Conservation (phyloP, 805 yeast genomes). For the Lachancea lanzarotensis region DNA sequence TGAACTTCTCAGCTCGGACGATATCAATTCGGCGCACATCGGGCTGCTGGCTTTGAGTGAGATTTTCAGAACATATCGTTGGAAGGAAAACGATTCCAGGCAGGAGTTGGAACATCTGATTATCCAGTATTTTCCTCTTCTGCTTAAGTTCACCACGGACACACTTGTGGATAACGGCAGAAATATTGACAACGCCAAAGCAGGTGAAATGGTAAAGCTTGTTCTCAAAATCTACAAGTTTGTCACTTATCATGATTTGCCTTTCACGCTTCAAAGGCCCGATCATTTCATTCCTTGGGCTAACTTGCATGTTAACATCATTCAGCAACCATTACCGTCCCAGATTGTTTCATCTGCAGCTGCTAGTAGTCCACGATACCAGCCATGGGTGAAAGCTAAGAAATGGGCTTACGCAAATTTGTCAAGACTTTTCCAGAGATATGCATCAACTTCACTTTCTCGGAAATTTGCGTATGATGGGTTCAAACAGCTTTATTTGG, state of each 20-base stretch:
- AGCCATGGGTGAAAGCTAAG: conserved; percentile 67
- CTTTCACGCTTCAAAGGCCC: conserved; percentile 51
- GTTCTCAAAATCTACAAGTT: conserved; percentile 73
- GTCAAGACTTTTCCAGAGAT: conserved; percentile 62
- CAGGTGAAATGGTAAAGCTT: conserved; percentile 69
- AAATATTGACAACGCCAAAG: conserved; percentile 30
- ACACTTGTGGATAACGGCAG: conserved; percentile 37
- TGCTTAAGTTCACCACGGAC: conserved; percentile 58
- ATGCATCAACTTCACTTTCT: conserved; percentile 46
- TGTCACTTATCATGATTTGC: conserved; percentile 65
- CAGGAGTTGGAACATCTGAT: conserved; percentile 49
- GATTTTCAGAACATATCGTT: conserved; percentile 62
- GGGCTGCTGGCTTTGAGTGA: conserved; percentile 69
- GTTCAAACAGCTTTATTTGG: conserved; percentile 50
- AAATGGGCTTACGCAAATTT: conserved; percentile 88
- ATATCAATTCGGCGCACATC: conserved; percentile 44
- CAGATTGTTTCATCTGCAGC: conserved; percentile 36
- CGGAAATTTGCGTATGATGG: conserved; percentile 50
- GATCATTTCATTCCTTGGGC: conserved; percentile 62
- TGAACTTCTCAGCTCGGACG: conserved; percentile 39
- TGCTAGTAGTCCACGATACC: conserved; percentile 47
- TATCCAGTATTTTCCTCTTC: conserved; percentile 52
- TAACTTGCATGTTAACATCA: conserved; percentile 62
- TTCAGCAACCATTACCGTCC: conserved; percentile 45
- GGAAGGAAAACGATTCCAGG: conserved; percentile 55